Base-by-base conservation (phyloP, 345 rosid genomes). In the Aquilaria sinensis region DNA sequence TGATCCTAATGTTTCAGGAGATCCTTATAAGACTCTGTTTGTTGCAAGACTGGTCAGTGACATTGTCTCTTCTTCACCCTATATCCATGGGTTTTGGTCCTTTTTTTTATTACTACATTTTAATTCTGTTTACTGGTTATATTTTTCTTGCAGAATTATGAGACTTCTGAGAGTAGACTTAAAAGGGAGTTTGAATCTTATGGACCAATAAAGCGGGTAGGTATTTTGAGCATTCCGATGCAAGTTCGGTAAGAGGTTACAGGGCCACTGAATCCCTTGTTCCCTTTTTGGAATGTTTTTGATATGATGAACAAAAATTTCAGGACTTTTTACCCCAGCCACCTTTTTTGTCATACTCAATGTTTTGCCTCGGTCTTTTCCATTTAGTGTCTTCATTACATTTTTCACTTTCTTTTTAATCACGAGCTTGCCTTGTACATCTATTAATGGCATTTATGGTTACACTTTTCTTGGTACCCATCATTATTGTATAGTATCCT, bases 161-260 rank as follows among this genome's bases (percentile, higher is more conserved):
- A 95, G 86, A 89, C 99, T 47, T 70, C 91, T 15, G 97, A 95
- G 81, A 91, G 94, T 87, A 91, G 80, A 82, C 77, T 95, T 75
- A 95, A 95, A 87, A 91, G 99, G 88, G 99, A 95, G 87, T 87
- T 95, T 81, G 99, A 95, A 73, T 84, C 99, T 41, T 95, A 85
- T 81, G 99, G 97, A 66, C 97, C 99, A 61, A 87, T 95, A 75
- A 95, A 95, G 73, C 89, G 92, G 99, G 97, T 95, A 89, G 94
- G 96, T 87, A 82, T 77, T 68, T 77, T 79, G 78, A 73, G 79
- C 70, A 69, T 71, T 76, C 78, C 75, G 65, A 60, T 61, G 71
- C 72, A 61, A 91, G 88, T 76, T 91, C 78, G 97, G 97, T 95
- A 91, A 95, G 99, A 88, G 57, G 72, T 70, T 78, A 59, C 75